Evolutionary conservation across 129 eudicot species (phyloP).

Genomic region (Calendula officinalis): DNA sequence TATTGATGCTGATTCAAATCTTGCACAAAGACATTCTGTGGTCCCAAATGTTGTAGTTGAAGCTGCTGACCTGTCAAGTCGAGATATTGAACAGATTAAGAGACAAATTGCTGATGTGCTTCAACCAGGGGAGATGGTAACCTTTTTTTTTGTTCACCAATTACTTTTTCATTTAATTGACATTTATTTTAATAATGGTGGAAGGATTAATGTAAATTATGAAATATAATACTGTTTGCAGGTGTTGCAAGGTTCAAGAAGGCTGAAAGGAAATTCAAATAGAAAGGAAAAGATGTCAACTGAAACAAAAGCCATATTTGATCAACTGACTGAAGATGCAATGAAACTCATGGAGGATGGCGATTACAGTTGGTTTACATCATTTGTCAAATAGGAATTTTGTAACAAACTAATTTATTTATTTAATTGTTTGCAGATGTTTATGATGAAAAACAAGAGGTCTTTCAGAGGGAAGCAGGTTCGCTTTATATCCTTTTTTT

Average conservation of each 20-base stretch:
- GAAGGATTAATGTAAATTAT: conserved; percentile 6
- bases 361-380: conserved; percentile 67
- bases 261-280: conserved; percentile 77
- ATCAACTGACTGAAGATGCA: conserved; percentile 96
- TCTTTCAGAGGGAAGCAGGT: conserved; percentile 96
- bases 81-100: conserved; percentile 37
- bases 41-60: conserved; percentile 39
- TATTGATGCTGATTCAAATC: conserved; percentile 52
- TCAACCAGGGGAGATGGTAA: conserved; percentile 82
- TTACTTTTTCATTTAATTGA: background rate
- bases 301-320: conserved; percentile 72
- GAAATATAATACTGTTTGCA: conserved; percentile 16
- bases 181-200: no score
- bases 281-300: conserved; percentile 89
- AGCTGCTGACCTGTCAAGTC: conserved; percentile 40
- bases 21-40: conserved; percentile 33
- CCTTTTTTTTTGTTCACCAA: background rate
- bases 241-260: conserved; percentile 87
- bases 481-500: conserved; percentile 11
- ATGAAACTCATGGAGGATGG: conserved; percentile 90
- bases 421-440: conserved; percentile 58
- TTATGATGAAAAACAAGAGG: conserved; percentile 82
- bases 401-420: conserved; percentile 2
- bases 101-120: conserved; percentile 88
- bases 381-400: conserved; percentile 14